A percentile compares a stretch with the other conserved stretches of the same genome.
Evolutionary conservation across 2,329 filamentous ascomycete species (phyloP).

Genomic region (Herpomyces periplanetae): DNA sequence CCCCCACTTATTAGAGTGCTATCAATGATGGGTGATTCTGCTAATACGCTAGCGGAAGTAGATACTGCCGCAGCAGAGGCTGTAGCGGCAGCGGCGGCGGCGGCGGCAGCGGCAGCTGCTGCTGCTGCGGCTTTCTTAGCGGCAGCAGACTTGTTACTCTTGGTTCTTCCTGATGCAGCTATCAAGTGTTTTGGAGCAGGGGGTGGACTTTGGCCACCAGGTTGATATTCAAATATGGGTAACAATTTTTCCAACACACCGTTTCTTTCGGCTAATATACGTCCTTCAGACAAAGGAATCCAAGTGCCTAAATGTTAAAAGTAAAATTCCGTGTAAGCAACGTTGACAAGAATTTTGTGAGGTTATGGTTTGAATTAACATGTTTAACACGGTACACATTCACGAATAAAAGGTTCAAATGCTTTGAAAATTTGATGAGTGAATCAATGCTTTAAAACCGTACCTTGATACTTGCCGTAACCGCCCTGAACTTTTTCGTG

Average conservation of each 20-base stretch:
- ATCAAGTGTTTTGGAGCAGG: constrained; percentile 63
- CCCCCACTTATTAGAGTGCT: constrained; percentile 8
- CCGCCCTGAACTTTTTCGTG: constrained; percentile 96
- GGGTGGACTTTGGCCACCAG: constrained; percentile 53
- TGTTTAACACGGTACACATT: too few species aligned
- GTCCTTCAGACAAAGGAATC: constrained; percentile 54
- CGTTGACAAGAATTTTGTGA: too few species aligned
- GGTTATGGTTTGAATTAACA: too few species aligned
- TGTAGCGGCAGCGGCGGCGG: too few species aligned
- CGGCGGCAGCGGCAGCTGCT: too few species aligned
- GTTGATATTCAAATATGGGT: constrained; percentile 57
- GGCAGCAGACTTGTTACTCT: constrained; percentile 25
- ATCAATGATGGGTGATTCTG: constrained; percentile 6
- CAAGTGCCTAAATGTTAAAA: constrained; percentile 32
- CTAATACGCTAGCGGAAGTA: constrained; percentile 5
- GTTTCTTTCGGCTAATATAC: constrained; percentile 48
- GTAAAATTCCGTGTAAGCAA: too few species aligned
- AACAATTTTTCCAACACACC: constrained; percentile 43
- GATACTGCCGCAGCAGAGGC: too few species aligned
- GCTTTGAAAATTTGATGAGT: constrained; percentile 1
- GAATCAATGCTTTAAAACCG: constrained; percentile 3
- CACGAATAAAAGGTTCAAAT: too few species aligned
- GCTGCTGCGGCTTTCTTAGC: constrained; percentile 20
- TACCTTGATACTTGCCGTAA: constrained; percentile 91
- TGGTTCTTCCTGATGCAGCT: constrained; percentile 27